Evolutionary conservation across 805 yeast species (phyloP).

Genomic region (Wickerhamomyces alni): DNA sequence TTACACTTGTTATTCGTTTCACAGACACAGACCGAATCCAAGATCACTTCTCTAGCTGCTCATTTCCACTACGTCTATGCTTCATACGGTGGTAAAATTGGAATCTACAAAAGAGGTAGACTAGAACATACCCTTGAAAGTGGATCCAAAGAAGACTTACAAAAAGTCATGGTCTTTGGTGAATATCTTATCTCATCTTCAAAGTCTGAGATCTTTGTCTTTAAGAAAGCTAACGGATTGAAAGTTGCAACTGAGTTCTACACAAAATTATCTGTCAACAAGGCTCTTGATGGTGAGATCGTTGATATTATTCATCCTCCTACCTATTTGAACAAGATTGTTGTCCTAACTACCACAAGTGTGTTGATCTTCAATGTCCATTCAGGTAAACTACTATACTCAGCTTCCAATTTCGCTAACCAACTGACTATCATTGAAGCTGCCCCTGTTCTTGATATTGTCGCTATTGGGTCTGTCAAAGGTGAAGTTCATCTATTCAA

Average conservation of each 20-base stretch:
- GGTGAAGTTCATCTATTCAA: conserved; percentile 68
- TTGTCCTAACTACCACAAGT: conserved; percentile 67
- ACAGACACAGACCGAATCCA: conserved; percentile 62
- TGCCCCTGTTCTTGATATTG: conserved; percentile 82
- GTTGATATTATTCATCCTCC: conserved; percentile 76
- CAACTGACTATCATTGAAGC: conserved; percentile 66
- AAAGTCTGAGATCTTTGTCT: conserved; percentile 43
- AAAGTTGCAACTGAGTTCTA: conserved; percentile 58
- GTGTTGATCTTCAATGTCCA: conserved; percentile 66
- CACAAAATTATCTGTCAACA: conserved; percentile 52
- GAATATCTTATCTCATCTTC: conserved; percentile 63
- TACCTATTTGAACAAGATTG: conserved; percentile 85
- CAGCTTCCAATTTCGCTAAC: conserved; percentile 45
- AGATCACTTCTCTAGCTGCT: conserved; percentile 67
- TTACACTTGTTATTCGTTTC: conserved; percentile 83
- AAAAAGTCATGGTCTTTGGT: conserved; percentile 63
- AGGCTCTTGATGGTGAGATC: conserved; percentile 59
- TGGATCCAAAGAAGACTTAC: conserved; percentile 31
- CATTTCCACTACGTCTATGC: conserved; percentile 84
- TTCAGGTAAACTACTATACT: conserved; percentile 65
- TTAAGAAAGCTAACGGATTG: conserved; percentile 39
- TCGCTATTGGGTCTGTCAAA: conserved; percentile 68
- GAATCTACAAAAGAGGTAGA: conserved; percentile 78
- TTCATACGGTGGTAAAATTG: conserved; percentile 63
- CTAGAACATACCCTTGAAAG: conserved; percentile 37